Evolutionary conservation across 192 early-diverging fungal genomes (phyloP), one percentile per base, ranked within the genome.

Genomic region (Coemansia sp.): DNA sequence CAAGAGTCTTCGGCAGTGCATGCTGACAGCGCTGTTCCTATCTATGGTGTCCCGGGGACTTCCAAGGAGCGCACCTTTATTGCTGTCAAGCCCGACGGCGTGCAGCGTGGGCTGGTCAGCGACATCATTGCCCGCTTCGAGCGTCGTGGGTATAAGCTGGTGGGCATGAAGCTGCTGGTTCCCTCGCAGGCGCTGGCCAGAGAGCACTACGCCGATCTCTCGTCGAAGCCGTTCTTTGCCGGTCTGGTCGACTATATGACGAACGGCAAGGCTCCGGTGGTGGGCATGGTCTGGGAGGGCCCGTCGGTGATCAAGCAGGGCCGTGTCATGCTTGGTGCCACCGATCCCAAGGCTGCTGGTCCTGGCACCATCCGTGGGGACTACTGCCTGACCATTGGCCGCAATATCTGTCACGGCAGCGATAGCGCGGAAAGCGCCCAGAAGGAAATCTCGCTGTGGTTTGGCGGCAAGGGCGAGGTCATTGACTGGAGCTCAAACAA

Each of bases 171-270:
- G 83, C 80, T 87, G 42, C 49, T 86, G 54, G 81, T 71, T 56
- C 88, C 88, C 9, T 70, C 74, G 61, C 69, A 68, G 49, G 66
- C 56, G 6, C 71, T 89, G 42, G 89, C 88, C 71, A 87, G 92
- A 78, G 76, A 88, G 73, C 92, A 96, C 79, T 94, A 94, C 59
- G 89, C 76, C 39, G 93, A 96, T 67, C 81, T 89, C 44, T 86
- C 82, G 62, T 71, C 79, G 58, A 84, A 90, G 68, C 93, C 93
- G 26, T 96, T 96, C 84, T 96, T 92, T 79, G 76, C 62, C 16
- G 89, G 92, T 26, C 83, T 96, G 28, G 90, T 95, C 41, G 83
- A 89, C 59, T 95, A 95, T 83, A 95, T 95, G 87, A 91, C 90
- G 44, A 87, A 84, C 62, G 93, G 93, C 53, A 78, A 77, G 58